Percentiles rank a stretch among this genome's conserved stretches.
These are phyloP conservation scores for Citrus trifoliata DNA, from an alignment of 345 rosid genomes.

Conservation along the genomic window DNA sequence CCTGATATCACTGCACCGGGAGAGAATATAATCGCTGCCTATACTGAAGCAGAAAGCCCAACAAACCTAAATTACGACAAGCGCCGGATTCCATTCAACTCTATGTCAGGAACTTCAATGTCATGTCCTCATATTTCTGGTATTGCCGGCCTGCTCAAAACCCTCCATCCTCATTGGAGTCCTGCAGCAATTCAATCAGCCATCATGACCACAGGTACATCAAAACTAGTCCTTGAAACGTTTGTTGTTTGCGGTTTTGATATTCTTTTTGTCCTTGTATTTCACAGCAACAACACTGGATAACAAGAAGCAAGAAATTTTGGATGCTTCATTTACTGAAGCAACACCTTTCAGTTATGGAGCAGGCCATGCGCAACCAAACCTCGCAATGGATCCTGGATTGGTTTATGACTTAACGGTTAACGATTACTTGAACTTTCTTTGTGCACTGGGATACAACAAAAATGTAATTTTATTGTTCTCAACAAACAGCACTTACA, in stretches of 20 bases:
- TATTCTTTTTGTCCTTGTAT: neutral
- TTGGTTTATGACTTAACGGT: slow-evolving; percentile 55
- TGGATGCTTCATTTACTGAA: slow-evolving; percentile 29
- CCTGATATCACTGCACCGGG: slow-evolving; percentile 60
- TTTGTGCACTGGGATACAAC: slow-evolving; percentile 65
- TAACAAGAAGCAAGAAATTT: slow-evolving; percentile 41
- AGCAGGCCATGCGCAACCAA: slow-evolving; percentile 81
- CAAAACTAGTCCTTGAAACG: neutral
- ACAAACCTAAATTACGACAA: slow-evolving; percentile 42
- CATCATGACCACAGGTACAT: slow-evolving; percentile 67
- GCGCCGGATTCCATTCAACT: slow-evolving; percentile 50
- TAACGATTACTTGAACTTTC: slow-evolving; percentile 62
- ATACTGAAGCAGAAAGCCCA: slow-evolving; percentile 51
- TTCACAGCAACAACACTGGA: slow-evolving; percentile 53
- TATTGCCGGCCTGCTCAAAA: no score
- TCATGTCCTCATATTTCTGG: slow-evolving; percentile 54
- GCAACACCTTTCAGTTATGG: slow-evolving; percentile 77
- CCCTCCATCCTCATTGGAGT: slow-evolving; percentile 53
- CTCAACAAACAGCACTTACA: slow-evolving; percentile 21
- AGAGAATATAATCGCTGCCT: slow-evolving; percentile 73
- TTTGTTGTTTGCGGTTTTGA: neutral
- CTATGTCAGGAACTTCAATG: slow-evolving; percentile 78
- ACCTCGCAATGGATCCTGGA: slow-evolving; percentile 76
- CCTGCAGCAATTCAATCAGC: slow-evolving; percentile 84
- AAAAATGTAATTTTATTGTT: slow-evolving; percentile 38